phyloP scores from a whole-genome alignment of 495 filamentous ascomycete genomes.

The Penicillium argentinense region DNA sequence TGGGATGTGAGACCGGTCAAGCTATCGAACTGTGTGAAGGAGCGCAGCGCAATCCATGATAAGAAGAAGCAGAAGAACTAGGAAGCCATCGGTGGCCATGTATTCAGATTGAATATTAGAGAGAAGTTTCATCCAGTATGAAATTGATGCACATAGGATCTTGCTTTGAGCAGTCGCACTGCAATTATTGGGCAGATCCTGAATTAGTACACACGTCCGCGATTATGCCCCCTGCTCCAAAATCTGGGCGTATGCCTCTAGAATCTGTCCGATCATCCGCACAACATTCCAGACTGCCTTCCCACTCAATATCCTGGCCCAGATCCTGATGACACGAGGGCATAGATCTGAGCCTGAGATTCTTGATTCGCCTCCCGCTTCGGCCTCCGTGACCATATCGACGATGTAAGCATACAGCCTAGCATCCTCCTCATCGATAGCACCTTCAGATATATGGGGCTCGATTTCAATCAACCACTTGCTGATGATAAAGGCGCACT shows the following conservation, averaged over 20 bases:
- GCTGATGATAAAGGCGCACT: constrained; percentile 34
- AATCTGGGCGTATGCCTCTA: constrained; percentile 3
- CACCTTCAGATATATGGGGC: neutral
- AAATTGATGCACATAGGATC: too few relatives aligned
- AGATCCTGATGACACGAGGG: constrained; percentile 5
- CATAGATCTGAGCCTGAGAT: neutral
- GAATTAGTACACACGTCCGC: too few relatives aligned
- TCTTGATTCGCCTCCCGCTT: neutral
- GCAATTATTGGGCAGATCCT: too few relatives aligned
- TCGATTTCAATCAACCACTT: constrained; percentile 31
- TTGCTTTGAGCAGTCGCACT: too few relatives aligned
- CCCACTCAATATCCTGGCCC: constrained; percentile 9
- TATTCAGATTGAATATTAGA: too few relatives aligned
- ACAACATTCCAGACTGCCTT: constrained; percentile 8
- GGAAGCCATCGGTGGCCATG: too few relatives aligned
- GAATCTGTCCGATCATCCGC: constrained; percentile 6
- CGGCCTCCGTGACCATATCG: neutral
- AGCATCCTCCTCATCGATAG: neutral
- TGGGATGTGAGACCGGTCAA: neutral
- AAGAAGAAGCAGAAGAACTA: neutral
- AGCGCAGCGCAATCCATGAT: neutral
- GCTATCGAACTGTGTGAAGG: neutral
- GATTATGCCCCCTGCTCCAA: too few relatives aligned
- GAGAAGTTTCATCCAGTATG: too few relatives aligned
- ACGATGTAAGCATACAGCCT: neutral